phyloP scores from a whole-genome alignment of 345 rosid genomes.

The Gossypioides kirkii region DNA sequence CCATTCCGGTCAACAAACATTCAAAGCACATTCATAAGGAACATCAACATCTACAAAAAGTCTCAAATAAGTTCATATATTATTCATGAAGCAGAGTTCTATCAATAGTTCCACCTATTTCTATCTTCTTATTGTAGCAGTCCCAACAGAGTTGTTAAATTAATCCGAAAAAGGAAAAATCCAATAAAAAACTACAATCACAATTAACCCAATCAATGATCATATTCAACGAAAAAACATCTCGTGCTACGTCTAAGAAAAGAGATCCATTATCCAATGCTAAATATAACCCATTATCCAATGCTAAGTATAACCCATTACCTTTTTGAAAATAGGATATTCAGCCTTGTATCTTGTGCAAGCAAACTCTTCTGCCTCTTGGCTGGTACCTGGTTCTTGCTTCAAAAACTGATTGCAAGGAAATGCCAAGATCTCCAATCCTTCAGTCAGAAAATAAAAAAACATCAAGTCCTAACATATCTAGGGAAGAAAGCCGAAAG shows the following conservation, averaged over 20 bases:
- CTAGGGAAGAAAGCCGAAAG: background rate
- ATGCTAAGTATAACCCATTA: background rate
- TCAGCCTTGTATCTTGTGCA: conserved; percentile 84
- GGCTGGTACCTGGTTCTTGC: conserved; percentile 11
- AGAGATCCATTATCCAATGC: background rate
- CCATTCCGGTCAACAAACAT: background rate
- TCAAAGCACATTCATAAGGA: background rate
- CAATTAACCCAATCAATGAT: background rate
- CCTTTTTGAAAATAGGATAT: conserved; percentile 11
- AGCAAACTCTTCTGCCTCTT: conserved; percentile 68
- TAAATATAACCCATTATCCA: background rate
- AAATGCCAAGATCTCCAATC: conserved; percentile 74
- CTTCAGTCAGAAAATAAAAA: background rate
- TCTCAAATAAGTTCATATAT: background rate
- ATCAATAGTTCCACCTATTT: background rate
- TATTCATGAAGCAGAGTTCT: background rate
- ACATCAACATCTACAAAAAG: background rate
- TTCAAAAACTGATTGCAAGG: conserved; percentile 84
- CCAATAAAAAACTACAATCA: background rate
- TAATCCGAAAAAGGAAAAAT: background rate
- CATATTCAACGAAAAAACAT: background rate
- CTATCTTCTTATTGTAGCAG: background rate
- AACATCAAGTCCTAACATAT: background rate
- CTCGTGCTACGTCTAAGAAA: background rate
- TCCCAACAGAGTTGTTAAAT: background rate